phyloP scores from a whole-genome alignment of 768 basidiomycete species.

The Amanita muscaria region DNA sequence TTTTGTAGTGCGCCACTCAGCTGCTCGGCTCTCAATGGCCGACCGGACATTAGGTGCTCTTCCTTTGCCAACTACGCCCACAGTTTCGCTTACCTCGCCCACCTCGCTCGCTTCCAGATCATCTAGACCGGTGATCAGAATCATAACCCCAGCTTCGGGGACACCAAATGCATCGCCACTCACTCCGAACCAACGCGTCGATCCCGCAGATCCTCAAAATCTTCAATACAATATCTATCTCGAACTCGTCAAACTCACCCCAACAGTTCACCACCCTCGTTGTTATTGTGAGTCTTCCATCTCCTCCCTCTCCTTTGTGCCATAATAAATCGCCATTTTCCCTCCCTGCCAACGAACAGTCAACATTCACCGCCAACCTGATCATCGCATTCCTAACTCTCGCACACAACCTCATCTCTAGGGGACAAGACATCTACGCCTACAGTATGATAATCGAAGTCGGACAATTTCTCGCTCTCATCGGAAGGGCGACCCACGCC shows the following conservation, averaged over 20 bases:
- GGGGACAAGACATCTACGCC: no score
- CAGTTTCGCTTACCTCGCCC: no score
- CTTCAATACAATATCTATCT: not conserved
- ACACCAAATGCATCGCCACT: no score
- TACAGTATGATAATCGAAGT: not conserved
- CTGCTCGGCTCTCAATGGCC: no score
- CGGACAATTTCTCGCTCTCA: conserved; percentile 3
- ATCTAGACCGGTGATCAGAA: no score
- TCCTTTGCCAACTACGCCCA: no score
- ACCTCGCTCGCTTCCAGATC: no score
- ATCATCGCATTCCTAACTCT: conserved; percentile 7
- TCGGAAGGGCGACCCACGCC: conserved; percentile 1
- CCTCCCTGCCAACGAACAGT: not conserved
- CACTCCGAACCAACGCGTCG: no score
- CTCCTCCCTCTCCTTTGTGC: not conserved
- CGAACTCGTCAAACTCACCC: not conserved
- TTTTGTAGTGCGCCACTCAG: no score
- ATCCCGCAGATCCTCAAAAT: not conserved
- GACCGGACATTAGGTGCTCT: no score
- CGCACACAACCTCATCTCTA: not conserved
- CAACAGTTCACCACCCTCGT: conserved; percentile 8
- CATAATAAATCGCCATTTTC: no score
- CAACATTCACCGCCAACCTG: conserved; percentile 7
- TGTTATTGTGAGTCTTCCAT: conserved; percentile 5
- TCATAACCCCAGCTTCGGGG: no score